Evolutionary conservation across 495 filamentous ascomycete species (phyloP).

Genomic region (Ascodesmis nigricans): DNA sequence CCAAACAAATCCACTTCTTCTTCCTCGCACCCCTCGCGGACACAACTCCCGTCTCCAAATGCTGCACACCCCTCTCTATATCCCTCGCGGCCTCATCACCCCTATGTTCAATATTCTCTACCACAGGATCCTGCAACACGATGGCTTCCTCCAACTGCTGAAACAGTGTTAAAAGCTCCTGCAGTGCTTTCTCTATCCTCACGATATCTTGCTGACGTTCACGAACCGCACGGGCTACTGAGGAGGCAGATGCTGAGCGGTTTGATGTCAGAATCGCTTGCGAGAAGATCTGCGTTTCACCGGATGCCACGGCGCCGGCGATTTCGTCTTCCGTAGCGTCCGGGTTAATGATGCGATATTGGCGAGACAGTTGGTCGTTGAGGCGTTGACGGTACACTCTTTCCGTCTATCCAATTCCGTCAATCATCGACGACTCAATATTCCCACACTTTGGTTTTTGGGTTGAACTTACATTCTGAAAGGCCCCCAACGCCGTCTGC

Average conservation of each 20-base stretch:
- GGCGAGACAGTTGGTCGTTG: constrained; percentile 46
- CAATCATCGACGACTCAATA: neutral
- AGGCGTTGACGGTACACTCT: constrained; percentile 39
- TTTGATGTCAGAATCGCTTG: constrained; percentile 53
- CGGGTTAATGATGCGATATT: constrained; percentile 56
- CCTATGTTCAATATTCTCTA: constrained; percentile 32
- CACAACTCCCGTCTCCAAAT: constrained; percentile 39
- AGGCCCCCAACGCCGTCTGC: constrained; percentile 38
- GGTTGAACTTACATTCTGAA: constrained; percentile 25
- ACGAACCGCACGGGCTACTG: constrained; percentile 46
- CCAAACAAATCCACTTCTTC: constrained; percentile 52
- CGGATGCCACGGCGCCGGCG: constrained; percentile 42
- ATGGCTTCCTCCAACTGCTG: constrained; percentile 43
- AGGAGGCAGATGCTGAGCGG: constrained; percentile 35
- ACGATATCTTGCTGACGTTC: constrained; percentile 58
- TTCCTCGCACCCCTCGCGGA: constrained; percentile 34
- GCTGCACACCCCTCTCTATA: constrained; percentile 34
- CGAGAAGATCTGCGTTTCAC: constrained; percentile 55
- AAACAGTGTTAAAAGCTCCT: constrained; percentile 42
- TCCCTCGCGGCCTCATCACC: constrained; percentile 35
- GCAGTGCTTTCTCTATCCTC: constrained; percentile 44
- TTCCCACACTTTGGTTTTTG: neutral
- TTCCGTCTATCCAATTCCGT: constrained; percentile 29
- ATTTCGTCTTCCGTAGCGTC: constrained; percentile 44
- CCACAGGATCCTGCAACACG: constrained; percentile 36